Evolutionary conservation across 208 protist species (phyloP), one percentile per base, ranked within the genome.

Genomic region (Kentomonas sorsogonicus): DNA sequence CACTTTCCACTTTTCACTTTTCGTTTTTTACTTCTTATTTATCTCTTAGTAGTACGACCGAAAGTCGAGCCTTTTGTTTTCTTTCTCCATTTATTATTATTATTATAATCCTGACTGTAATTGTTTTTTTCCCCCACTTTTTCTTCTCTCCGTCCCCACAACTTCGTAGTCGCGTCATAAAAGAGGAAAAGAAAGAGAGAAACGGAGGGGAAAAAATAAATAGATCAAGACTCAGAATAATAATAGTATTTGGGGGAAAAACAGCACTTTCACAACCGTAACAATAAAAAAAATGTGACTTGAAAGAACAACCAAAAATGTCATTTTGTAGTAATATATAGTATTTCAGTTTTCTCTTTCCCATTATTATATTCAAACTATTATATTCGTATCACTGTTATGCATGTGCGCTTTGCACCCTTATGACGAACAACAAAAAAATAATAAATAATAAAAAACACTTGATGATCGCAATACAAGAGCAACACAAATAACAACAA

Each of bases 1-100:
- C 25, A 50, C n/a, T 66, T 65, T 30, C 20, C 31, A 5, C 54
- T 58, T 57, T 23, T 48, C 39, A 50, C 48, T 72, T 38, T 39
- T 51, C 23, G 48, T 55, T 57, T 30, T 54, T 31, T n/a, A 36
- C 25, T 46, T 53, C 20, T 40, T 38, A 27, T 48, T 41, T 20
- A 7, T 46, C 4, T 46, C 54, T 48, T 11, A 10, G 6, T 45
- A n/a, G n/a, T n/a, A n/a, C n/a, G n/a, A n/a, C n/a, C n/a, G n/a
- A n/a, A n/a, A n/a, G n/a, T n/a, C n/a, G n/a, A n/a, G n/a, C n/a
- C n/a, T n/a, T n/a, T n/a, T n/a, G n/a, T n/a, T n/a, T 9, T 11
- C 31, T 15, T 29, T 45, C 31, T 25, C 31, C 26, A 16, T 57
- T 23, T 26, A 18, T 43, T 23, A 15, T 25, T 31, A 7, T 22